Base-by-base conservation (phyloP, 805 yeast genomes). In the Kurtzmaniella cleridarum region DNA sequence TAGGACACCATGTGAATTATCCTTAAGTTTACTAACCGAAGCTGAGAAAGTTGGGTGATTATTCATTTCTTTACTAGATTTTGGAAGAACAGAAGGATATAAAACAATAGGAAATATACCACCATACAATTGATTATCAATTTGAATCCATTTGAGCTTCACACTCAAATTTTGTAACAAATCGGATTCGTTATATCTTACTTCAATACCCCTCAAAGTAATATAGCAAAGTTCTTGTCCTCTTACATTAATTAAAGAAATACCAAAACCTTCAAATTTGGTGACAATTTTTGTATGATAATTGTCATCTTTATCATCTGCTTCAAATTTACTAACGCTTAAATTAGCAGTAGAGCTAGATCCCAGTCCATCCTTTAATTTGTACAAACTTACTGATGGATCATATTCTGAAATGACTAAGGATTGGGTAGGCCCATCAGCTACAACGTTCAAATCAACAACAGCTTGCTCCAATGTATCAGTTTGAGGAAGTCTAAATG, bases 391-490 rank as follows among this genome's bases (percentile, higher is more conserved):
- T 5, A 76, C 71, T 2, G 80, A 75, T 5, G 90, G 83, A 49
- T 87, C 93, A 53, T 87, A 87, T 40, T 85, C 81, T 1, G 95
- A 76, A 3, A 93, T 82, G 3, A 88, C 83, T 46, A 93, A 72
- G 0, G 95, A 82, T 60, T 88, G 96, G 1, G 90, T 80, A 0
- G 96, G 95, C 0, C 98, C 98, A 66, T 93, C 98, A 0, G 97
- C 98, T 31, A 88, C 82, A 13, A 93, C 97, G 54, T 89, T 87
- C 50, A 95, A 65, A 50, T 89, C 97, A 23, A 88, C 90, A 41
- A 84, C 80, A 0, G 62, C 63, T 26, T 56, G 59, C 3, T 59
- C 56, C 15, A 63, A 71, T 14, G 52, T 57, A 3, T 58, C 51
- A 0, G 69, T 61, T 2, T 70, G 65, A 1, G 88, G 83, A 27